A percentile compares a stretch with the other conserved stretches of the same genome.
These are phyloP conservation scores for Cercospora canescens DNA, from an alignment of 2,329 filamentous ascomycete species.

Conservation along the genomic window DNA sequence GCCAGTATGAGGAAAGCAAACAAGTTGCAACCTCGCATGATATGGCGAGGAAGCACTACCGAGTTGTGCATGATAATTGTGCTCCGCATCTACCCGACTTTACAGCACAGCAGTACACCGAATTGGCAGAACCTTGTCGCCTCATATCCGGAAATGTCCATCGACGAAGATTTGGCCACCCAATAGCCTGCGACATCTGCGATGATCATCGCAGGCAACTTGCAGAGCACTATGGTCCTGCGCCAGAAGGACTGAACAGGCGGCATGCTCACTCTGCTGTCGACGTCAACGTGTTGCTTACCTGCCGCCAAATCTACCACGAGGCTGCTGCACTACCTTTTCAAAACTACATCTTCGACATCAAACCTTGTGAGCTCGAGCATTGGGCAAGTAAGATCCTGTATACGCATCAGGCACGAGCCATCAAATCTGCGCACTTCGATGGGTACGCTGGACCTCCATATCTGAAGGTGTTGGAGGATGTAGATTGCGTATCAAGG, in stretches of 20 bases:
- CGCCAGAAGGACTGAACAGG: background rate
- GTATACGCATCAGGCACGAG: background rate
- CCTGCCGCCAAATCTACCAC: background rate
- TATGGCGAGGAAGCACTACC: too few relatives aligned
- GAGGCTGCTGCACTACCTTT: background rate
- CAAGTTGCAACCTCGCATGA: too few relatives aligned
- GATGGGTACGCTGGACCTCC: background rate
- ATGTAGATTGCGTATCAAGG: background rate
- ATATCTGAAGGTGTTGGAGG: background rate
- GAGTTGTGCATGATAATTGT: too few relatives aligned
- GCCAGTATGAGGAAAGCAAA: background rate
- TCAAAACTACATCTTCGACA: background rate
- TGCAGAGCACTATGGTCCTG: background rate
- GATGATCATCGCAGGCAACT: background rate
- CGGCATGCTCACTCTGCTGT: background rate
- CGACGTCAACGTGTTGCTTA: background rate
- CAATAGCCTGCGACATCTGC: background rate
- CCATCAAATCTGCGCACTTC: background rate
- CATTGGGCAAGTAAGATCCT: background rate
- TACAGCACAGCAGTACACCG: background rate
- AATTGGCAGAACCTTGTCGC: background rate
- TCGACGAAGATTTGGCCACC: background rate
- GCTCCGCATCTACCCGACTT: background rate
- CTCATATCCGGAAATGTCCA: background rate
- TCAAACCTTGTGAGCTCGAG: background rate